phyloP scores from a whole-genome alignment of 2,329 filamentous ascomycete species.

The Beauveria rudraprayagi region DNA sequence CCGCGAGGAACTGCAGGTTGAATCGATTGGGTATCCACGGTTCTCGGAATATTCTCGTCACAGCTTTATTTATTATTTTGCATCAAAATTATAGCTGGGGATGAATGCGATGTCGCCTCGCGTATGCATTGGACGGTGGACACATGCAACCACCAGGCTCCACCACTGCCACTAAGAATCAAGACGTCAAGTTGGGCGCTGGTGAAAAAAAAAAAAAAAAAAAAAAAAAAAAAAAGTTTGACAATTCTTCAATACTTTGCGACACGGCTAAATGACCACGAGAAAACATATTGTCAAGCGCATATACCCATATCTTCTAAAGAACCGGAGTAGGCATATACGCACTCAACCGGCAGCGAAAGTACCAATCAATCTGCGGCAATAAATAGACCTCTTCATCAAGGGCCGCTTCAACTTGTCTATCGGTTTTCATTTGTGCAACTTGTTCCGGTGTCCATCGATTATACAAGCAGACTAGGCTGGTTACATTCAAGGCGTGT shows the following conservation, averaged over 20 bases:
- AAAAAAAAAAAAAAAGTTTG: neutral
- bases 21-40: neutral
- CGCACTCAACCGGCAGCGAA: neutral
- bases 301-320: neutral
- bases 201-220: neutral
- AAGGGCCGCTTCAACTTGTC: too few relatives aligned
- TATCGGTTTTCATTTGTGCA: too few relatives aligned
- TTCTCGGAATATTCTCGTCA: too few relatives aligned
- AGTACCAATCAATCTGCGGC: too few relatives aligned
- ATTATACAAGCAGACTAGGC: too few relatives aligned
- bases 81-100: too few relatives aligned
- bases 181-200: neutral
- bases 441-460: too few relatives aligned
- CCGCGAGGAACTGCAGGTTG: neutral
- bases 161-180: slow-evolving; percentile 2
- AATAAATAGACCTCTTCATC: too few relatives aligned
- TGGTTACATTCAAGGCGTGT: too few relatives aligned
- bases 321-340: neutral
- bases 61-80: neutral
- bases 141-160: slow-evolving; percentile 7
- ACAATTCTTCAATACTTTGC: neutral
- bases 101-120: neutral
- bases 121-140: neutral
- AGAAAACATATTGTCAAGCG: neutral
- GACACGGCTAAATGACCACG: neutral